phyloP scores from a whole-genome alignment of 345 rosid species.

The Aegle marmelos region DNA sequence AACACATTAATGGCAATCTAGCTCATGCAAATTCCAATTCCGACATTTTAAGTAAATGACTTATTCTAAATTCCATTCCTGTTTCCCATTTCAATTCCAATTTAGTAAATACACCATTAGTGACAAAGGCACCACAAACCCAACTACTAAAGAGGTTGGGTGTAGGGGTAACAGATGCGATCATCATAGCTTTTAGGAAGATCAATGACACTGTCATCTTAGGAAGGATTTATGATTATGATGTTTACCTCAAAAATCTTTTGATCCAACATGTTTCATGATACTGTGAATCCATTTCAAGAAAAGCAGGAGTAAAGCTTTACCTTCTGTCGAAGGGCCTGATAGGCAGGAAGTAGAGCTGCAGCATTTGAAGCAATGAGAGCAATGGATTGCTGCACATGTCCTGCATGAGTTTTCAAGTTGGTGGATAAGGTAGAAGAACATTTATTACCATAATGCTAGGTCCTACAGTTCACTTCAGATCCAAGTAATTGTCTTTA shows the following conservation, averaged over 20 bases:
- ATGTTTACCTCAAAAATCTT: background rate
- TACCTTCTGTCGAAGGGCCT: conserved; percentile 88
- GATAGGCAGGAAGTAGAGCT: conserved; percentile 83
- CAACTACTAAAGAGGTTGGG: background rate
- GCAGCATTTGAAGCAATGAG: conserved; percentile 88
- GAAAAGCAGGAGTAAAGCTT: background rate
- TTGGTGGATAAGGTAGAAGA: conserved; percentile 17
- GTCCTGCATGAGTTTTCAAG: conserved; percentile 51
- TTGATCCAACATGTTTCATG: background rate
- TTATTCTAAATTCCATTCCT: no score
- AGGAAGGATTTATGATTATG: background rate
- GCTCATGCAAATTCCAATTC: no score
- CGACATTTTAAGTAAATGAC: no score
- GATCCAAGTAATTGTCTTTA: background rate
- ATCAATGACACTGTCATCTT: background rate
- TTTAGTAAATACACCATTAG: no score
- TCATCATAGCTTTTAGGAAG: background rate
- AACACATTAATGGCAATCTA: no score
- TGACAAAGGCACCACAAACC: background rate
- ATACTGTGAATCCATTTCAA: background rate
- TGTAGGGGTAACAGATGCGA: background rate
- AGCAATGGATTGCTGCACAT: conserved; percentile 70
- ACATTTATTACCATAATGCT: conserved; percentile 5
- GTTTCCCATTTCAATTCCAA: no score
- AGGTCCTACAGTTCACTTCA: background rate